Percentiles rank a stretch among this genome's conserved stretches.
Evolutionary conservation across 768 basidiomycete genomes (phyloP).

Genomic region (Calocera viscosa): DNA sequence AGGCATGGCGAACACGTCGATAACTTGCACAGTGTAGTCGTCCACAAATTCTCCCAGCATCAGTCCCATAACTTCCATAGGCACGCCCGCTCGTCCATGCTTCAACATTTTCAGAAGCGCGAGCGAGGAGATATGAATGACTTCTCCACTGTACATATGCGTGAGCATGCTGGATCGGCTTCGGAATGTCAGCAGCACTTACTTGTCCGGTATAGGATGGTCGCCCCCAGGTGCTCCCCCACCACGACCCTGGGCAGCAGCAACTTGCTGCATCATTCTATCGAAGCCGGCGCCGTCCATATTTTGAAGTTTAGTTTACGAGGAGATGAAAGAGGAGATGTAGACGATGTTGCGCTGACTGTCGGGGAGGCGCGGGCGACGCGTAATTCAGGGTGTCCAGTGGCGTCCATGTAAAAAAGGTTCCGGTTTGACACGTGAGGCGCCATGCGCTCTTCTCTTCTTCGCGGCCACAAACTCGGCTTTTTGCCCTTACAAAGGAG

Average conservation of each 20-base stretch:
- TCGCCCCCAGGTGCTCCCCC: constrained; percentile 37
- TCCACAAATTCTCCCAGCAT: constrained; percentile 98
- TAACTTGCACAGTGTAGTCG: constrained; percentile 58
- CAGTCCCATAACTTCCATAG: constrained; percentile 98
- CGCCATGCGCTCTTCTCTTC: background rate
- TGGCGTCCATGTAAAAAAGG: background rate
- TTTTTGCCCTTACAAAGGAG: too few species aligned
- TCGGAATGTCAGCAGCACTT: constrained; percentile 17
- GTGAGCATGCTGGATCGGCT: background rate
- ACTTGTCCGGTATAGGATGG: constrained; percentile 64
- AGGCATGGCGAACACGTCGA: constrained; percentile 98
- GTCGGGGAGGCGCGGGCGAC: background rate
- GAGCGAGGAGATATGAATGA: constrained; percentile 92
- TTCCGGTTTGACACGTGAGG: background rate
- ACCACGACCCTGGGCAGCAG: constrained; percentile 23
- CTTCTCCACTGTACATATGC: constrained; percentile 52
- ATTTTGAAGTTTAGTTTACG: background rate
- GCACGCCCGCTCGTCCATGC: constrained; percentile 95
- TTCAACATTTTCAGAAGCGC: constrained; percentile 99
- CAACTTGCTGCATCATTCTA: constrained; percentile 28
- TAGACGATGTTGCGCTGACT: background rate
- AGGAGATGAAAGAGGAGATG: background rate
- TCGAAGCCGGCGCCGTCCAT: constrained; percentile 18
- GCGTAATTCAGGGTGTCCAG: constrained; percentile 1
- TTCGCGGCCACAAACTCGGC: too few species aligned